Evolutionary conservation across 78 protist species (phyloP).

Genomic region (Dictyostelium purpureum): DNA sequence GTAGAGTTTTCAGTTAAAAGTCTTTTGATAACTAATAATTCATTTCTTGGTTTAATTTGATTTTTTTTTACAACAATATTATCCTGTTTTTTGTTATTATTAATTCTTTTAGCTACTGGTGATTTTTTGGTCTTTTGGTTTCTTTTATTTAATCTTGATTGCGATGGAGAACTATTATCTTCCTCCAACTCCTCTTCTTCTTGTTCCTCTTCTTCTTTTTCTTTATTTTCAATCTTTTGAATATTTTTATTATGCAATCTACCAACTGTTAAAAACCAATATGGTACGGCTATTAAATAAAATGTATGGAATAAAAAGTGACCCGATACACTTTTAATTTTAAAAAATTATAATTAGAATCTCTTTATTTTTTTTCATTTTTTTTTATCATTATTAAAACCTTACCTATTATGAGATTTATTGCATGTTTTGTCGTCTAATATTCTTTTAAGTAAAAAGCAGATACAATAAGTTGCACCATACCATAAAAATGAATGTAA

Average conservation of each 20-base stretch:
- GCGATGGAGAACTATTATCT: background rate
- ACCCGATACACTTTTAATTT: slow-evolving; percentile 61
- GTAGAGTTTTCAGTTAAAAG: background rate
- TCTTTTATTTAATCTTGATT: too few relatives aligned
- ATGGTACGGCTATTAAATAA: slow-evolving; percentile 31
- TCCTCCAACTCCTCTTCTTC: too few relatives aligned
- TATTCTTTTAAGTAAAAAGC: slow-evolving; percentile 17
- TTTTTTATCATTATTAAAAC: too few relatives aligned
- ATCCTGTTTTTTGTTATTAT: background rate
- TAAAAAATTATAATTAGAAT: too few relatives aligned
- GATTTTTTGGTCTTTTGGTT: background rate
- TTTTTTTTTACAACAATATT: background rate
- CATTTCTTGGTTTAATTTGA: slow-evolving; percentile 9
- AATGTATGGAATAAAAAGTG: slow-evolving; percentile 59
- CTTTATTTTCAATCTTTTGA: background rate
- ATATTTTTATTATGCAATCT: slow-evolving; percentile 43
- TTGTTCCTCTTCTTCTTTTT: too few relatives aligned
- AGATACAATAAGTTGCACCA: slow-evolving; percentile 48
- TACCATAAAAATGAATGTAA: slow-evolving; percentile 57
- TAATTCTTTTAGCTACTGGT: too few relatives aligned
- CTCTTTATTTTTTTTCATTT: too few relatives aligned
- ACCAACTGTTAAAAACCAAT: slow-evolving; percentile 50
- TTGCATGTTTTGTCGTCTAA: slow-evolving; percentile 41
- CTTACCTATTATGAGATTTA: slow-evolving; percentile 6
- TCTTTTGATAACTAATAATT: background rate